These are phyloP conservation scores for Dalbergia cochinchinensis DNA, from an alignment of 306 rosid species.

Conservation along the genomic window DNA sequence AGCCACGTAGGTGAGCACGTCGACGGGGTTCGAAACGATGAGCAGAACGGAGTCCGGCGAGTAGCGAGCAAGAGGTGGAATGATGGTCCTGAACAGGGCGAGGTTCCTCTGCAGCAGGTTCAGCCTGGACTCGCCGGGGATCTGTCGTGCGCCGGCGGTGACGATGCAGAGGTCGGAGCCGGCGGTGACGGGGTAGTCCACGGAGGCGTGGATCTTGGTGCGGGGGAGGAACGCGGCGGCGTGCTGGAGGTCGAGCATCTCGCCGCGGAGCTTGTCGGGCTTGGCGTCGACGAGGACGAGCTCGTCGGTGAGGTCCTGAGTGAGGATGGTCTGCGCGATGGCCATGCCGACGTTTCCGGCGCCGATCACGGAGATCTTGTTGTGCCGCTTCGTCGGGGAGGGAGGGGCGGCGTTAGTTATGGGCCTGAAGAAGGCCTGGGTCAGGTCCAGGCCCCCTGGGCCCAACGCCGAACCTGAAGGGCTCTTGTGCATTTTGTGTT, in stretches of 20 bases:
- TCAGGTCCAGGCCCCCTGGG: conserved; percentile 78
- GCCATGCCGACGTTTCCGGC: conserved; percentile 99
- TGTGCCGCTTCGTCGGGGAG: conserved; percentile 66
- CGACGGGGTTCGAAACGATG: conserved; percentile 89
- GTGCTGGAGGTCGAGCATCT: conserved; percentile 93
- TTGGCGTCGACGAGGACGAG: conserved; percentile 78
- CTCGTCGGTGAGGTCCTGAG: conserved; percentile 84
- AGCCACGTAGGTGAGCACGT: conserved; percentile 76
- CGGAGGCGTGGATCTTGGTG: conserved; percentile 75
- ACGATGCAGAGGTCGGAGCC: conserved; percentile 87
- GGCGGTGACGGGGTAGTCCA: conserved; percentile 67
- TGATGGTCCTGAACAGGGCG: conserved; percentile 59
- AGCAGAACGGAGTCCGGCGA: conserved; percentile 66
- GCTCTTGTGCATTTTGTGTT: conserved; percentile 65
- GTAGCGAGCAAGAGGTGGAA: conserved; percentile 67
- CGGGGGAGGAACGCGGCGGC: conserved; percentile 97
- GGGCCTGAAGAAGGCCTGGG: conserved; percentile 79
- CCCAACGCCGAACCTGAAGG: conserved; percentile 68
- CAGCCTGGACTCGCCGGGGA: conserved; percentile 76
- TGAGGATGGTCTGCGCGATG: conserved; percentile 90
- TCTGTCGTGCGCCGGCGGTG: conserved; percentile 89
- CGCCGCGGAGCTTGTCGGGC: conserved; percentile 87
- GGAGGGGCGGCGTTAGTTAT: conserved; percentile 65
- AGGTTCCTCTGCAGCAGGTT: conserved; percentile 80
- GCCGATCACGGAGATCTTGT: conserved; percentile 85